Percentiles rank a stretch among this genome's conserved stretches.
phyloP scores from a whole-genome alignment of 2,329 filamentous ascomycete species.

The Tolypocladium ophioglossoides region DNA sequence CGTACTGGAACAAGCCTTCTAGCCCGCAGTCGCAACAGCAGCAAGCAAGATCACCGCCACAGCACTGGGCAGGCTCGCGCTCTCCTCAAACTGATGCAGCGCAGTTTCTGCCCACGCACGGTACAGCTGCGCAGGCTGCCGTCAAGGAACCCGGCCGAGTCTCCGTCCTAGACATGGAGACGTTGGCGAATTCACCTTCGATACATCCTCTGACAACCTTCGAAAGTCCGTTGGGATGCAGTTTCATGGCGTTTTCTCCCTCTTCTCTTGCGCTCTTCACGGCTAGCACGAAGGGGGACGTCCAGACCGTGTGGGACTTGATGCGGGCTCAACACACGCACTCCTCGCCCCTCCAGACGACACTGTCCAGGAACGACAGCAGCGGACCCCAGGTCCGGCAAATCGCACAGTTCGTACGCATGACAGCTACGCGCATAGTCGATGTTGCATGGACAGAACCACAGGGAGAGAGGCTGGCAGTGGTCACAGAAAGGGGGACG shows the following conservation, averaged over 20 bases:
- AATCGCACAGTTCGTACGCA: slow-evolving; percentile 76
- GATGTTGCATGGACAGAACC: slow-evolving; percentile 83
- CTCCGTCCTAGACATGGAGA: slow-evolving; percentile 62
- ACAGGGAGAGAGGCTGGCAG: slow-evolving; percentile 70
- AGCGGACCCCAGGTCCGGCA: slow-evolving; percentile 60
- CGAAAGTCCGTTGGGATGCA: slow-evolving; percentile 61
- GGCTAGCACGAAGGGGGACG: slow-evolving; percentile 73
- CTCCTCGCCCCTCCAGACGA: slow-evolving; percentile 46
- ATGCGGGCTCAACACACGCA: slow-evolving; percentile 54
- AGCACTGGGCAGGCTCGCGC: slow-evolving; percentile 36
- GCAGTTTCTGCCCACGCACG: slow-evolving; percentile 69
- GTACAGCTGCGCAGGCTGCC: slow-evolving; percentile 43
- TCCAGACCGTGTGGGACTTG: slow-evolving; percentile 73
- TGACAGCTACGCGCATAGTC: slow-evolving; percentile 84
- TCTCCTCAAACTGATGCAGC: slow-evolving; percentile 33
- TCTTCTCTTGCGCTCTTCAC: slow-evolving; percentile 66
- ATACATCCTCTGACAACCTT: slow-evolving; percentile 62
- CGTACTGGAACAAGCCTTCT: slow-evolving; percentile 59
- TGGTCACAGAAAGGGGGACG: slow-evolving; percentile 91
- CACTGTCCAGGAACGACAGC: slow-evolving; percentile 29
- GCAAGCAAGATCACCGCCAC: slow-evolving; percentile 31
- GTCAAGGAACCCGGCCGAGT: slow-evolving; percentile 62
- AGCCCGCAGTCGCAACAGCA: slow-evolving; percentile 20
- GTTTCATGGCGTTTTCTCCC: slow-evolving; percentile 69
- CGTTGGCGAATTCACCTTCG: slow-evolving; percentile 38